These are phyloP conservation scores for Trapa incisa DNA, from an alignment of 345 rosid species.

Conservation along the genomic window DNA sequence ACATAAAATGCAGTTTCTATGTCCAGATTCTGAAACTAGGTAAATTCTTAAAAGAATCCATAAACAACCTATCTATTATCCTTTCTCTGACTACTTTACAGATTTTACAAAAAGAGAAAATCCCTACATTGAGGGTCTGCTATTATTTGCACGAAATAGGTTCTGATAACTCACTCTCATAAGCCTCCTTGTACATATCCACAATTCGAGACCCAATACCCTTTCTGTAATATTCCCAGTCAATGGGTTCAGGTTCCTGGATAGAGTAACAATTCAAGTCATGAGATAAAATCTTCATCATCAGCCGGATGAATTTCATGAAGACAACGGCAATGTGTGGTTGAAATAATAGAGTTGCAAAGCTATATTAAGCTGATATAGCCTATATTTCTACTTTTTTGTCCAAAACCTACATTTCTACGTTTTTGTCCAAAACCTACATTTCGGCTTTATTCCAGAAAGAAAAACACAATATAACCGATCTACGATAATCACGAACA, in stretches of 20 bases:
- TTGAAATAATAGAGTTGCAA: neutral
- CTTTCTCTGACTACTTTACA: neutral
- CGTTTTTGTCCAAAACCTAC: neutral
- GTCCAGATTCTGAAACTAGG: too few relatives aligned
- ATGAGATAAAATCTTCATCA: neutral
- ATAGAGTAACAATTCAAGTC: neutral
- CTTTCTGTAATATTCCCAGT: conserved; percentile 89
- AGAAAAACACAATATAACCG: neutral
- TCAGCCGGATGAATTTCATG: neutral
- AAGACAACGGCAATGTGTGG: neutral
- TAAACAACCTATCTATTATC: too few relatives aligned
- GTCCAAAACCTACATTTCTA: neutral
- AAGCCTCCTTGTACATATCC: conserved; percentile 89
- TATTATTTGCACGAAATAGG: neutral
- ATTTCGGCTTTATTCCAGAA: neutral
- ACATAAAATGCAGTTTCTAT: too few relatives aligned
- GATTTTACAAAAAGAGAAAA: neutral
- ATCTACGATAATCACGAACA: neutral
- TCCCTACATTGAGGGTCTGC: too few relatives aligned
- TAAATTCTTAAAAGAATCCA: too few relatives aligned
- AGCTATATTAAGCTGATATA: neutral
- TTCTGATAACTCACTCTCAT: conserved; percentile 49
- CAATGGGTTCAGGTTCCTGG: conserved; percentile 92
- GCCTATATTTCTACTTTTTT: neutral
- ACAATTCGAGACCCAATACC: conserved; percentile 84